These are phyloP conservation scores for Ascochyta pisi DNA, from an alignment of 2,329 filamentous ascomycete genomes.

Conservation along the genomic window DNA sequence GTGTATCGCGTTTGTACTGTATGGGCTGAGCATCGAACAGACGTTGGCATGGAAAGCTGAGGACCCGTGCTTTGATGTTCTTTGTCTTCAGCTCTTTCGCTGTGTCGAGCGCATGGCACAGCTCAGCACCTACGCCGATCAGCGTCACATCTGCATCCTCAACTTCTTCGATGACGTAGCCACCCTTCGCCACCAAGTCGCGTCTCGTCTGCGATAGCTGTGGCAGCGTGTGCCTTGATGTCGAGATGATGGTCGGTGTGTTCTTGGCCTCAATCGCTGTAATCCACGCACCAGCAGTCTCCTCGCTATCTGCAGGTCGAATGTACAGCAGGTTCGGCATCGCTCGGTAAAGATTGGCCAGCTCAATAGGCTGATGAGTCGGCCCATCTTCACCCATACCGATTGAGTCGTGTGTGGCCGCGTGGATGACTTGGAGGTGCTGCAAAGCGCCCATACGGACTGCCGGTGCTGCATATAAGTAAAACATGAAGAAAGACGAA, in stretches of 20 bases:
- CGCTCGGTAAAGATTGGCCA: slow-evolving; percentile 64
- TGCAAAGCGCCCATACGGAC: slow-evolving; percentile 68
- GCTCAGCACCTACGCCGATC: slow-evolving; percentile 59
- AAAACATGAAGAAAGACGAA: slow-evolving; percentile 70
- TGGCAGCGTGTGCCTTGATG: slow-evolving; percentile 55
- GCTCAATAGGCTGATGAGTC: slow-evolving; percentile 67
- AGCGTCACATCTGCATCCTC: slow-evolving; percentile 57
- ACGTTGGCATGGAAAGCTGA: slow-evolving; percentile 60
- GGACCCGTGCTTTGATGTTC: slow-evolving; percentile 54
- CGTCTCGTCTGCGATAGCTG: slow-evolving; percentile 52
- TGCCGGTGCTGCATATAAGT: slow-evolving; percentile 64
- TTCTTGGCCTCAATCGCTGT: slow-evolving; percentile 54
- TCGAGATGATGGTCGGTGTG: slow-evolving; percentile 58
- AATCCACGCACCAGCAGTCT: slow-evolving; percentile 63
- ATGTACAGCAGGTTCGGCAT: slow-evolving; percentile 70
- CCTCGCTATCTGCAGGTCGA: slow-evolving; percentile 65
- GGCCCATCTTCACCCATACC: slow-evolving; percentile 67
- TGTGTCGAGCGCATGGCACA: slow-evolving; percentile 56
- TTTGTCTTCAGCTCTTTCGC: slow-evolving; percentile 50
- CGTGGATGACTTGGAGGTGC: slow-evolving; percentile 63
- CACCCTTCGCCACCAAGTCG: slow-evolving; percentile 54
- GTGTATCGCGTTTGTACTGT: slow-evolving; percentile 56
- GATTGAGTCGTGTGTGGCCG: slow-evolving; percentile 64
- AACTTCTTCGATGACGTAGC: slow-evolving; percentile 56
- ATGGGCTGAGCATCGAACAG: slow-evolving; percentile 57